Evolutionary conservation across 345 rosid species (phyloP).

Genomic region (Rhizophora mangle): DNA sequence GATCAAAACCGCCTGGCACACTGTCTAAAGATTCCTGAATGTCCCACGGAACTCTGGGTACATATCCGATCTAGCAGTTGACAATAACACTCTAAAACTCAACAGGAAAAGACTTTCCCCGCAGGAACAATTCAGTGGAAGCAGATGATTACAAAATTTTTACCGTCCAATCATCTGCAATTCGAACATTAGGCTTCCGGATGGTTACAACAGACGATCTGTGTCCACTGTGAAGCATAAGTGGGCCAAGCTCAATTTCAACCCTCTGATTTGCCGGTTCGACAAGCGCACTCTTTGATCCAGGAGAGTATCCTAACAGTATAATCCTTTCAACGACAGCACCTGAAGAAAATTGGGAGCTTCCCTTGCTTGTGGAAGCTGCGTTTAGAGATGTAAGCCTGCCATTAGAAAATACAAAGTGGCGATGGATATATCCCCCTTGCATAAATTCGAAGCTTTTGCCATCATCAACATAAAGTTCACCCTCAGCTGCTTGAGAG

Average conservation of each 20-base stretch:
- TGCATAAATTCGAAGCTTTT: slow-evolving; percentile 63
- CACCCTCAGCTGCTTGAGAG: slow-evolving; percentile 82
- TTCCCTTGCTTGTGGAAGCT: slow-evolving; percentile 28
- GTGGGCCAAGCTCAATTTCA: slow-evolving; percentile 64
- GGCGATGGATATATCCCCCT: slow-evolving; percentile 80
- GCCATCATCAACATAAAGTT: slow-evolving; percentile 88
- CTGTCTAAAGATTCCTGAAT: no score
- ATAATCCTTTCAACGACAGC: slow-evolving; percentile 79
- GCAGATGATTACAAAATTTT: slow-evolving; percentile 43
- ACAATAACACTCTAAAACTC: no score
- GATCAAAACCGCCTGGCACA: no score
- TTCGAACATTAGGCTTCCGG: slow-evolving; percentile 74
- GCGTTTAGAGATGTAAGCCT: slow-evolving; percentile 56
- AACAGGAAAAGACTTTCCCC: no score
- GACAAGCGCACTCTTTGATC: slow-evolving; percentile 51
- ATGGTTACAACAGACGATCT: slow-evolving; percentile 58
- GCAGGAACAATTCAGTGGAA: no score
- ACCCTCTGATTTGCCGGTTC: slow-evolving; percentile 64
- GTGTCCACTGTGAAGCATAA: slow-evolving; percentile 40
- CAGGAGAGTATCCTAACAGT: slow-evolving; percentile 49
- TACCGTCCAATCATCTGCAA: slow-evolving; percentile 79
- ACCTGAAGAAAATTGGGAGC: slow-evolving; percentile 47
- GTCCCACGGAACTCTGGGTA: no score
- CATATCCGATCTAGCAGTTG: no score
- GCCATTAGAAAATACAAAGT: slow-evolving; percentile 64